phyloP scores from a whole-genome alignment of 2,329 filamentous ascomycete species.

The Rasamsonia emersonii region DNA sequence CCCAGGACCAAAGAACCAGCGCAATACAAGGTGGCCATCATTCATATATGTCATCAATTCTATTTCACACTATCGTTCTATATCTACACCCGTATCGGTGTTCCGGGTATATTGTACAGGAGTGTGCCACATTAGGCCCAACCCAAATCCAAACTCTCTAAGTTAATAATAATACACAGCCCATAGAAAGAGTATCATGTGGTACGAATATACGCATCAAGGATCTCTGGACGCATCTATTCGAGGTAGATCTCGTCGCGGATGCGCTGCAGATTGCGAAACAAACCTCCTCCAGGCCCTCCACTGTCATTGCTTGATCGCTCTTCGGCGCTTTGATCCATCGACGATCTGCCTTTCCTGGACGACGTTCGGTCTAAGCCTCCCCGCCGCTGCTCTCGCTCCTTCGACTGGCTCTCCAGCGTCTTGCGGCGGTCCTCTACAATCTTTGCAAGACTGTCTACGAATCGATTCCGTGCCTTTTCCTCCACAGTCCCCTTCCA shows the following conservation, averaged over 20 bases:
- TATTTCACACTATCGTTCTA: too few relatives aligned
- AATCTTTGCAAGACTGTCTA: constrained; percentile 70
- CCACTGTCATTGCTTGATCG: constrained; percentile 20
- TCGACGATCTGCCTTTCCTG: constrained; percentile 17
- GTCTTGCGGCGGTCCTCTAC: constrained; percentile 62
- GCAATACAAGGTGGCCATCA: too few relatives aligned
- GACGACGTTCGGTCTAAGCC: constrained; percentile 19
- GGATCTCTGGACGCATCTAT: constrained; percentile 18
- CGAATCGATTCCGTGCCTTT: constrained; percentile 69
- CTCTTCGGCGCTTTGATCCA: constrained; percentile 14
- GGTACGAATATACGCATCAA: too few relatives aligned
- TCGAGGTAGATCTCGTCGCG: constrained; percentile 47
- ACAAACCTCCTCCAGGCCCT: constrained; percentile 41
- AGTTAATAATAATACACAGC: neutral
- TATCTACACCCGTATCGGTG: neutral
- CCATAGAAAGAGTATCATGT: too few relatives aligned
- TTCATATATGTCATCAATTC: too few relatives aligned
- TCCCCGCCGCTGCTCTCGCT: constrained; percentile 39
- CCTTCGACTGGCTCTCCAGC: constrained; percentile 31
- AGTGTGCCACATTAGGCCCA: neutral
- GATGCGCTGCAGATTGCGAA: constrained; percentile 45
- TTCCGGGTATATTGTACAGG: neutral
- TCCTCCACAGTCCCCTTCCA: constrained; percentile 98
- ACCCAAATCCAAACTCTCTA: neutral
- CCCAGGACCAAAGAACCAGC: too few relatives aligned